Percentiles rank a stretch among this genome's conserved stretches.
Conservation (phyloP, 208 protist genomes). For the Willaertia magna region DNA sequence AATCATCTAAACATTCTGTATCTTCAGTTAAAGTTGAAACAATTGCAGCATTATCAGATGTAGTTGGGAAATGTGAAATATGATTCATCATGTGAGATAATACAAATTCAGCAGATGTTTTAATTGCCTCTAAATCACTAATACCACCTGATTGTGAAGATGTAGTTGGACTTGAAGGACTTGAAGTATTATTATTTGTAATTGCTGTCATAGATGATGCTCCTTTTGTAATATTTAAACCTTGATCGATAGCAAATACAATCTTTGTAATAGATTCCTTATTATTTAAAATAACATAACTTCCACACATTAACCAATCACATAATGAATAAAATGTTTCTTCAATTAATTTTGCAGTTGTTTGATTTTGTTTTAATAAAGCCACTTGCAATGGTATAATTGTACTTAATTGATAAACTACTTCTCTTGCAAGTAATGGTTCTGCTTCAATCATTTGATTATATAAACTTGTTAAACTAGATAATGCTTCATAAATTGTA, state of each 20-base stretch:
- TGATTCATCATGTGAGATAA: background rate
- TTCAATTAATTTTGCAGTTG: background rate
- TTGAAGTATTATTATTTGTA: background rate
- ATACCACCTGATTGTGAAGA: too few species aligned
- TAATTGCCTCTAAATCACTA: background rate
- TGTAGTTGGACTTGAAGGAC: background rate
- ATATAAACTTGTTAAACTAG: background rate
- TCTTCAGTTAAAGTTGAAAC: background rate
- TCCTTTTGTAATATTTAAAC: background rate
- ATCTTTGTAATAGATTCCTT: background rate
- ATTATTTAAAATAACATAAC: background rate
- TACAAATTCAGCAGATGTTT: background rate
- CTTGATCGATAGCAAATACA: background rate
- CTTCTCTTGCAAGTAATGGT: background rate
- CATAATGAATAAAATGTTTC: background rate
- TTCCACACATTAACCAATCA: background rate
- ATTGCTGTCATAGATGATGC: background rate
- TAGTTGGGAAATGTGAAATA: background rate
- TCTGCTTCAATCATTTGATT: background rate
- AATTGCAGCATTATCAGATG: background rate
- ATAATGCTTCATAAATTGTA: background rate
- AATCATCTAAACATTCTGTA: background rate
- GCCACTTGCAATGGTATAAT: background rate
- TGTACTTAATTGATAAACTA: background rate
- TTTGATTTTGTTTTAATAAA: background rate